Percentiles rank a stretch among this genome's conserved stretches.
Conservation (phyloP, 2,329 filamentous ascomycete genomes). For the Fusarium pseudograminearum region DNA sequence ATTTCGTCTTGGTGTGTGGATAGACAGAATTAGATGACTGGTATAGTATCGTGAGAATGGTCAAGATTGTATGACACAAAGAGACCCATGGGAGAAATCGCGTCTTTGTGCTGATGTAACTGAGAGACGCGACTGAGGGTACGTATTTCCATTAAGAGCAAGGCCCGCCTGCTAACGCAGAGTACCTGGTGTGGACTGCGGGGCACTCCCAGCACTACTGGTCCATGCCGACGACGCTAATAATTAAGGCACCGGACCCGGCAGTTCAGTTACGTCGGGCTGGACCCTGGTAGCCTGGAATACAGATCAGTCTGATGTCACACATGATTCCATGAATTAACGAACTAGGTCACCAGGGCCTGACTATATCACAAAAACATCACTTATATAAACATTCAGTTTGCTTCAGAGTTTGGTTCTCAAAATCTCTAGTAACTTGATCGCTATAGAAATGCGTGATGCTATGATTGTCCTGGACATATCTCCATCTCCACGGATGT, state of each 20-base stretch:
- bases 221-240: not conserved
- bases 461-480: conserved; percentile 33
- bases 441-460: conserved; percentile 35
- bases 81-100: conserved; percentile 8
- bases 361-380: not conserved
- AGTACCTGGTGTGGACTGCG: not conserved
- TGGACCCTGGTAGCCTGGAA: not conserved
- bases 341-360: not conserved
- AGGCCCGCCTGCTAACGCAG: not conserved
- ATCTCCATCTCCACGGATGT: conserved; percentile 12
- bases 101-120: conserved; percentile 4
- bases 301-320: conserved; percentile 5
- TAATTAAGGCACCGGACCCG: not conserved
- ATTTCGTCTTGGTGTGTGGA: not conserved
- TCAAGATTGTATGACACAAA: conserved; percentile 2
- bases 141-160: conserved; percentile 6
- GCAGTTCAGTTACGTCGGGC: not conserved
- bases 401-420: not conserved
- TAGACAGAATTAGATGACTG: not conserved
- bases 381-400: not conserved
- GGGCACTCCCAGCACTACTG: not conserved
- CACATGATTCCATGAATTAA: conserved; percentile 1
- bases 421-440: conserved; percentile 24
- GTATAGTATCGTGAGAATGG: not conserved
- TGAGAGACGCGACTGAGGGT: conserved; percentile 25